These are phyloP conservation scores for Telopea speciosissima DNA, from an alignment of 177 flowering plant genomes.

Conservation along the genomic window DNA sequence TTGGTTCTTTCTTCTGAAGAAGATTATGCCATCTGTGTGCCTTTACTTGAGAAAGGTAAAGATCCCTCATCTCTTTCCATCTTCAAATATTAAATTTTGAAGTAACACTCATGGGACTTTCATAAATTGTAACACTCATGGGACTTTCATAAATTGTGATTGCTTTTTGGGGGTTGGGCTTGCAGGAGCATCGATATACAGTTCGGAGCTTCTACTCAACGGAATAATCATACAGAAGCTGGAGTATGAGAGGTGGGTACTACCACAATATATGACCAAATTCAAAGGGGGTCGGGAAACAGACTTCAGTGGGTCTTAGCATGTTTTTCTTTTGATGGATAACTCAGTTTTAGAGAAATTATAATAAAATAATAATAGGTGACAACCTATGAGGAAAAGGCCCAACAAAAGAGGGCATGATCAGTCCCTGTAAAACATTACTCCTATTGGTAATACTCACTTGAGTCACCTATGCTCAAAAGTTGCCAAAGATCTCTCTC, in stretches of 20 bases:
- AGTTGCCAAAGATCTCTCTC: too few relatives aligned
- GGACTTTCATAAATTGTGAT: too few relatives aligned
- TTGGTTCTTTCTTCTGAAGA: slow-evolving; percentile 88
- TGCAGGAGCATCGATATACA: slow-evolving; percentile 75
- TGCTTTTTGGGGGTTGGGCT: slow-evolving; percentile 3
- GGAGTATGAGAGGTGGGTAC: slow-evolving; percentile 69
- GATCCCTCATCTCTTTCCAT: neutral
- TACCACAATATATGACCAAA: neutral
- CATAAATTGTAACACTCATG: too few relatives aligned
- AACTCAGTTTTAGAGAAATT: neutral
- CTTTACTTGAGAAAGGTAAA: slow-evolving; percentile 75
- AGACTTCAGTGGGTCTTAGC: neutral
- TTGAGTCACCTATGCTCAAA: too few relatives aligned
- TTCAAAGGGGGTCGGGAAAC: neutral
- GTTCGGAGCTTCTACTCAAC: slow-evolving; percentile 80
- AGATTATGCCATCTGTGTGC: slow-evolving; percentile 59
- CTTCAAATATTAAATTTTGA: neutral
- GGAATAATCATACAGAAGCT: slow-evolving; percentile 89
- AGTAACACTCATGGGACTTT: too few relatives aligned
- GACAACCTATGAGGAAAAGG: too few relatives aligned
- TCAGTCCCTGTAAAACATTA: too few relatives aligned
- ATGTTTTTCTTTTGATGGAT: neutral
- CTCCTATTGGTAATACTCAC: too few relatives aligned
- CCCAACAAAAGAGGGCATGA: too few relatives aligned
- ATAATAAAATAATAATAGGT: too few relatives aligned